Base-by-base conservation (phyloP, 129 eudicot species). In the Lactuca saligna region DNA sequence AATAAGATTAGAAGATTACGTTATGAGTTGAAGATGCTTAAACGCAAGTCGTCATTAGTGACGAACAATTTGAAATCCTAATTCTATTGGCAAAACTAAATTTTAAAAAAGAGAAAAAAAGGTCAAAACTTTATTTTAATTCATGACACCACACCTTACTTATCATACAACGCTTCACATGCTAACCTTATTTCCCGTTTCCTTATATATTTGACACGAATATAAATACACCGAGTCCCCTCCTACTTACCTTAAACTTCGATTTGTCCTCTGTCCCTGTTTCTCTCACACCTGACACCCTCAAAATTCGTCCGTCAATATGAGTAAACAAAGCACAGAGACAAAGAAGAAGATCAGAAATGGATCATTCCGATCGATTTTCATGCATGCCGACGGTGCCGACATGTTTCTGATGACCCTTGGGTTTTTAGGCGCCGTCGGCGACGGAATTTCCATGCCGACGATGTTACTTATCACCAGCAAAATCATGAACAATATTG, bases 401-500 rank as follows among this genome's bases (percentile, higher is more conserved):
- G 98, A 92, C 70, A 11, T 54, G 65, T 39, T 81, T 29, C 61
- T 92, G 69, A 92, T 89, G 98, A 56, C 70, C 3, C 57, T 92
- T 6, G 98, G 98, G 12, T 50, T 92, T 13, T 29, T 92, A 6
- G 98, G 96, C 2, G 75, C 96, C 14, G 41, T 89, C 9, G 91
- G 96, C 6, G 98, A 92, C 11, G 98, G 98, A 3, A 14, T 84
- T 46, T 72, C 98, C 33, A 75, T 81, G 80, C 98, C 98, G 2
- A 78, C 75, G 32, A 86, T 78, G 82, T 66, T 92, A 25, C 68
- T 82, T 4, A 71, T 89, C 42, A 77, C 91, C 12, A 86, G 98
- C 81, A 84, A 82, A 68, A 77, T 92, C 48, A 86, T 92, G 96
- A 92, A 92, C 68, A 81, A 73, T 72, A 72, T 92, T 58, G 98